Evolutionary conservation across 108 stramenopile genomes (phyloP), one percentile per base, ranked within the genome.

Genomic region (Nannochloropsis oceanica): DNA sequence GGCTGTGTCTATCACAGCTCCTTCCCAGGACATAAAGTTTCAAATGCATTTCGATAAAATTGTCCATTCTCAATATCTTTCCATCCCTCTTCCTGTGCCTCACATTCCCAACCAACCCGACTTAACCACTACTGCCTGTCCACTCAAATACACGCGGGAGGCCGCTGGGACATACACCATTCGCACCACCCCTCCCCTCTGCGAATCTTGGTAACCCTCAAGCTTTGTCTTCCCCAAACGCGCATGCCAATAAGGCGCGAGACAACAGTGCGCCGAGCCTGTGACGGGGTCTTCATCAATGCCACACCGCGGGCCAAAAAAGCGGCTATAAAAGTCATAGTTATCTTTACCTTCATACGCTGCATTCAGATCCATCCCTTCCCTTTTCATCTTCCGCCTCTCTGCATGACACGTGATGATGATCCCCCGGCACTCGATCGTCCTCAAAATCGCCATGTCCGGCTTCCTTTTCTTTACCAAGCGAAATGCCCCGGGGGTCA

Each of bases 201-300:
- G 86, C 25, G 96, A 96, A 85, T 92, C 93, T 93, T 97, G 96
- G 81, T 89, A 91, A 18, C 95, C 97, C 82, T 91, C 42, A 26
- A 98, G 84, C 25, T 84, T 85, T n/a, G 88, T 85, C 86, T 94
- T 95, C 43, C 91, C 93, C 14, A 94, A 89, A 81, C 94, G 93
- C n/a, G 84, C 84, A 12, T 89, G 90, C 92, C 95, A 99, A 83
- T 97, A 95, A 1, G 96, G 97, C 9, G 91, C 96, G 22, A 98
- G 88, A 27, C 91, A 89, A 89, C 97, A 97, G 85, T 98, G 97
- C 0, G 97, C 96, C 59, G 92, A 94, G 11, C 99, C 99, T 11
- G 95, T 96, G 9, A 98, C 97, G 5, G 97, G 96, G 87, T 99
- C 99, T 91, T 99, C 99, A 82, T 94, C 91, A 27, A 99, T 96